Conservation (phyloP, 371 early-diverging fungal species). For the Mucor racemosus region DNA sequence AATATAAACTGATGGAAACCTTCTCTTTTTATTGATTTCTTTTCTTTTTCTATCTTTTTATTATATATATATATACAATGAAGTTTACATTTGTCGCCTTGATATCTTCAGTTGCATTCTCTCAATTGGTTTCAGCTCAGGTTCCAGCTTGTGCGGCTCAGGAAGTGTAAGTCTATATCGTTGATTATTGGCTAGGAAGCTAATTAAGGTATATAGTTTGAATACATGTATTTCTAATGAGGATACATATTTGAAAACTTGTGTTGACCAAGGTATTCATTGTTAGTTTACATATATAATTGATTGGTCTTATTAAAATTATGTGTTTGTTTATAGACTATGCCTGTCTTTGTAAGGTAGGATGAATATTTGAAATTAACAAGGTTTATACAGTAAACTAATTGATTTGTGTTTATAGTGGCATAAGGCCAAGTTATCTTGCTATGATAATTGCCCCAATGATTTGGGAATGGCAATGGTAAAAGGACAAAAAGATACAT, state of each 20-base stretch:
- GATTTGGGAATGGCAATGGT: constrained; percentile 24
- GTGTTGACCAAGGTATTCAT: constrained; percentile 19
- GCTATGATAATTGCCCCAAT: constrained; percentile 37
- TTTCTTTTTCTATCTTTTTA: constrained; percentile 4
- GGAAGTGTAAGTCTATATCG: constrained; percentile 28
- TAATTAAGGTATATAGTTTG: constrained; percentile 20
- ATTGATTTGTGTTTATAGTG: constrained; percentile 13
- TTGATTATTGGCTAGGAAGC: not conserved
- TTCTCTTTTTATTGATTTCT: constrained; percentile 2
- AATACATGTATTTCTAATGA: constrained; percentile 36
- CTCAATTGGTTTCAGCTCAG: constrained; percentile 15
- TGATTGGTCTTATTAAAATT: not conserved
- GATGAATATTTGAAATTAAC: not conserved
- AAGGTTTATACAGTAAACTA: not conserved
- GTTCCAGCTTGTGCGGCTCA: constrained; percentile 32
- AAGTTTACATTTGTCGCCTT: constrained; percentile 7
- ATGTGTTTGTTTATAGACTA: constrained; percentile 22
- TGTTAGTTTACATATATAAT: not conserved
- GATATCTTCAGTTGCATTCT: not conserved
- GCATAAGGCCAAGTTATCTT: constrained; percentile 29
- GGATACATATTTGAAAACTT: constrained; percentile 34
- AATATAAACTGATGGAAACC: not conserved
- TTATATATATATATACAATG: not conserved
- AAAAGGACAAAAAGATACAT: constrained; percentile 33
- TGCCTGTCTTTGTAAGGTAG: constrained; percentile 37